phyloP scores from a whole-genome alignment of 805 yeast genomes.

The Cyberlindnera euphorbiiphila region DNA sequence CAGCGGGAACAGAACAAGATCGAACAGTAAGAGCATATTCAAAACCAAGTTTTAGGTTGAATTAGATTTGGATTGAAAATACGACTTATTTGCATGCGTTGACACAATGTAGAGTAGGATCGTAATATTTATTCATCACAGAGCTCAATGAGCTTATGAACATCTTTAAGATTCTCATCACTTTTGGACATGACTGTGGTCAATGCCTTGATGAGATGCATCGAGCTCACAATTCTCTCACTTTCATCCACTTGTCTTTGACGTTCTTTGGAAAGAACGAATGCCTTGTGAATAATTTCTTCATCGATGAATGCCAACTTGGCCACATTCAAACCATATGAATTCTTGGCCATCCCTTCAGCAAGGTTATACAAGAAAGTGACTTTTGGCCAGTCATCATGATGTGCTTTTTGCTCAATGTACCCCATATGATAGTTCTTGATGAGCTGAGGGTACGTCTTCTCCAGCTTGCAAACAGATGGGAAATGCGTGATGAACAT shows the following conservation, averaged over 20 bases:
- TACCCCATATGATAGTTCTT: constrained; percentile 87
- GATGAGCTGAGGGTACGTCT: constrained; percentile 50
- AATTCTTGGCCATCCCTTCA: constrained; percentile 85
- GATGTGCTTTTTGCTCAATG: constrained; percentile 33
- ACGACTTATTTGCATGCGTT: not conserved
- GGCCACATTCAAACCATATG: constrained; percentile 97
- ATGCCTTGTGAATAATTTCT: constrained; percentile 86
- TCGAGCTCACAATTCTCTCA: constrained; percentile 1
- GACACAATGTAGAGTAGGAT: not conserved
- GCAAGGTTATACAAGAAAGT: constrained; percentile 88
- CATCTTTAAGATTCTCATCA: constrained; percentile 5
- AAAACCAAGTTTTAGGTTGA: constrained; percentile 23
- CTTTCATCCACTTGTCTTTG: constrained; percentile 44
- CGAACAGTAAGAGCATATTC: constrained; percentile 34
- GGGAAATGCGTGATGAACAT: constrained; percentile 96
- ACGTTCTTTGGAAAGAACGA: constrained; percentile 79
- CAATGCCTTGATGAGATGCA: not conserved
- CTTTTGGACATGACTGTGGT: not conserved
- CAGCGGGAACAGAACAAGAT: constrained; percentile 35
- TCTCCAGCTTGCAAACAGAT: constrained; percentile 79
- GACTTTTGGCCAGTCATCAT: constrained; percentile 52
- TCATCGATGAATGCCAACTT: constrained; percentile 89
- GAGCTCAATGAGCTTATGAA: constrained; percentile 7
- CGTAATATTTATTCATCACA: not conserved
- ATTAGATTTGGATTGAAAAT: not conserved